Base-by-base conservation (phyloP, 2,329 filamentous ascomycete genomes). In the Aspergillus novofumigatus region DNA sequence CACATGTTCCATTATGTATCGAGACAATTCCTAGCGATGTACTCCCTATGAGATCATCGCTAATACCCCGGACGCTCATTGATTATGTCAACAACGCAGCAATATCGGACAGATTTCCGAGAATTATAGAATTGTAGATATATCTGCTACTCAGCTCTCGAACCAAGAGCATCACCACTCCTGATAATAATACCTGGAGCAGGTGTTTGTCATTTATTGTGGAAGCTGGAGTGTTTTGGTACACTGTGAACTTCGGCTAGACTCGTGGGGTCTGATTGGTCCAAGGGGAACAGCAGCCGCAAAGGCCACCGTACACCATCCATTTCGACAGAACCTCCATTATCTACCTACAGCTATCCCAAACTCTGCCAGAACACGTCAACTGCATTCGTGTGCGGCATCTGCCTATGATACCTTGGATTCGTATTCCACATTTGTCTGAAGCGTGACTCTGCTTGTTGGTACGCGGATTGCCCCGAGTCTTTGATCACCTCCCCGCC, bases 291-390 rank as follows among this genome's bases (percentile, higher is more conserved):
- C 42, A 54, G 54, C 59, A 49, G 61, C 63, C 65, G 61, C 70
- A 70, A 72, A 73, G 72, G 72, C 72, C 71, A 74, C 72, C 69
- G 67, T 72, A 70, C 65, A 68, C 68, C 68, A 68, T 65, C 56
- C 53, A 52, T 41, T 47, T 23, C 23, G 23, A 23, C n/a, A 23
- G 44, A 47, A 53, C 55, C 53, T 53, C 57, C 53, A 48, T 53
- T 54, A 51, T 52, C 32, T 55, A 52, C 51, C 52, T 58, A 62
- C 55, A 58, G 52, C 56, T 51, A 20, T 47, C 41, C 52, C 56
- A 51, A 38, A 35, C 49, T 51, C 54, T 47, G 50, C 52, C 56
- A 55, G 47, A 56, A 60, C 58, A 61, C 57, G 55, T 59, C 54
- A 52, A 51, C 59, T 55, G 54, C 55, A 52, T 53, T 25, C 44